Base-by-base conservation (phyloP, 1,284 basidiomycete genomes). In the Fomitopsis palustris region DNA sequence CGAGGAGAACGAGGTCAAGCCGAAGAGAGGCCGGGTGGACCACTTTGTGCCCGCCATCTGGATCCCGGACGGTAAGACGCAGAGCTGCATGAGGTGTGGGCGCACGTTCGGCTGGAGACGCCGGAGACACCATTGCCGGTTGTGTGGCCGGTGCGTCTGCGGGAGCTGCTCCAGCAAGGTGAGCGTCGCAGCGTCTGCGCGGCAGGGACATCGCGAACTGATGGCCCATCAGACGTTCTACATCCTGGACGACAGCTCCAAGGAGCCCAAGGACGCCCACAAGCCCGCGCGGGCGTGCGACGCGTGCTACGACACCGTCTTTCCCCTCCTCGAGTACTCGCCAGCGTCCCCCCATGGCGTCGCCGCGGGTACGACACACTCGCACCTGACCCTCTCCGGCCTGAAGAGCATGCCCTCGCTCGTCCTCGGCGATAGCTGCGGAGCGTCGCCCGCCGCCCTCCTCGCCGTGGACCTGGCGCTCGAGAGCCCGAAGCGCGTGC, bases 21-120 rank as follows among this genome's bases (percentile, higher is more conserved):
- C 78, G 53, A 74, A 77, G 63, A 71, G 86, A 39, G 78, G 81
- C 4, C 82, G 80, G 62, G 86, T 96, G 38, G 92, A 96, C 52
- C 89, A 93, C 72, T 96, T 95, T 77, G 86, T 93, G 1, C 93
- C 95, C 3, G 91, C 95, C 0, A 85, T 96, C 10, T 97, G 95
- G 95, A 88, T 96, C 17, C 93, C 95, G 0, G 94, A 97, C 70
- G 85, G 84, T 59, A 89, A 84, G 68, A 88, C 91, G 8, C 82
- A 85, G 61, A 81, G 81, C 45, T 97, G 95, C 72, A 93, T 93
- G 90, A 80, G 90, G 14, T 97, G 95, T 69, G 84, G 84, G 12
- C 78, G 83, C 55, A 67, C 80, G 23, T 97, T 97, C 73, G 88
- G 90, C 5, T 87, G 94, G 80, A 83, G 91, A 71, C 79, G 92